Evolutionary conservation across 352 stramenopile genomes (phyloP).

Genomic region (Pythium periplocum): DNA sequence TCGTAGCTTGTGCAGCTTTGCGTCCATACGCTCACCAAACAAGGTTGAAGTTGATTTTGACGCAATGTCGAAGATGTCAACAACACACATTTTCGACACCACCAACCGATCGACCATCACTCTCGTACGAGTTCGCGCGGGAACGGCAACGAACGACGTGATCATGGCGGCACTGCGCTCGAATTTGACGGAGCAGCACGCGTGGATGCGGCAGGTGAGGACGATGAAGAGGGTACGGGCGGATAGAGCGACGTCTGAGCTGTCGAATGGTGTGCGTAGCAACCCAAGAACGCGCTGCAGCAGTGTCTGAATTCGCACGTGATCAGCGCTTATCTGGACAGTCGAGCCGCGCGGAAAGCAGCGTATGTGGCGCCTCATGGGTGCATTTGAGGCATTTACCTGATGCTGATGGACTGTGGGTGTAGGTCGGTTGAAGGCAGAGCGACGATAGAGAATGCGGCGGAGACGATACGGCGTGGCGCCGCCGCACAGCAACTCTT

Average conservation of each 20-base stretch:
- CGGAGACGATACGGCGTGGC: slow-evolving; percentile 18
- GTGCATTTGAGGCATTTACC: slow-evolving; percentile 2
- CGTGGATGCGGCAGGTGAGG: slow-evolving; percentile 1
- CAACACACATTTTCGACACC: too few species aligned
- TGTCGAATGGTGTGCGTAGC: slow-evolving; percentile 10
- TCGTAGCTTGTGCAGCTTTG: slow-evolving; percentile 16
- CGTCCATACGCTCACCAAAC: slow-evolving; percentile 5
- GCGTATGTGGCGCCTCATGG: slow-evolving; percentile 17
- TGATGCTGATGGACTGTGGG: background rate
- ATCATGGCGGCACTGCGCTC: background rate
- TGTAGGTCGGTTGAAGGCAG: slow-evolving; percentile 9
- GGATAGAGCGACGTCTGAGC: background rate
- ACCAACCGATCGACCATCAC: background rate
- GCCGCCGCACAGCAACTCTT: slow-evolving; percentile 12
- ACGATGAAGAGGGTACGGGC: background rate
- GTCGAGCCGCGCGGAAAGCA: slow-evolving; percentile 37
- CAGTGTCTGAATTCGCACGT: slow-evolving; percentile 78
- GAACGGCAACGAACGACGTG: slow-evolving; percentile 2
- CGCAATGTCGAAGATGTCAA: too few species aligned
- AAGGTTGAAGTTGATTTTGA: too few species aligned
- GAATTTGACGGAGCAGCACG: slow-evolving; percentile 1
- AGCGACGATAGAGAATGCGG: slow-evolving; percentile 1
- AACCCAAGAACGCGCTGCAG: slow-evolving; percentile 40
- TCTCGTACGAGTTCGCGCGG: background rate
- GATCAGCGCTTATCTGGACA: slow-evolving; percentile 69